Conservation (phyloP, 331 rosid genomes). For the Dryas integrifolia region DNA sequence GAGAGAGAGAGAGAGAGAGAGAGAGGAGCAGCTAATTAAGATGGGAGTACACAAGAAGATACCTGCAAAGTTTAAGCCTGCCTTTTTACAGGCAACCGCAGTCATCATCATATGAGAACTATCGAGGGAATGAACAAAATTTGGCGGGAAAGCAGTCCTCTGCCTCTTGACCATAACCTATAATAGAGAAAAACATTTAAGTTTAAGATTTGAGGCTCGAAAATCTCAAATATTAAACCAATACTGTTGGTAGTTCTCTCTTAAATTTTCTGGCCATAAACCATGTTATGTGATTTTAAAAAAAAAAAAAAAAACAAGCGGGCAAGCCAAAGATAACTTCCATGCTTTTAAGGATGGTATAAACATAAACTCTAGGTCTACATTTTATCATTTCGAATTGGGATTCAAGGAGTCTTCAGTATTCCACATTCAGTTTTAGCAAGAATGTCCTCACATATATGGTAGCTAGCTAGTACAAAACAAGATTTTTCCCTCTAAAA, state of each 20-base stretch:
- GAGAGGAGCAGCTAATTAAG: not conserved
- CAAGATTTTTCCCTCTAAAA: no score
- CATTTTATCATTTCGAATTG: not conserved
- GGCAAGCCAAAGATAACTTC: not conserved
- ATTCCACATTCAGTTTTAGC: not conserved
- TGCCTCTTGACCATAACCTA: constrained; percentile 84
- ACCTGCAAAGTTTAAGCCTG: constrained; percentile 91
- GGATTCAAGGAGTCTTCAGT: not conserved
- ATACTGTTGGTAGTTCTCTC: not conserved
- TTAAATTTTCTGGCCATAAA: not conserved
- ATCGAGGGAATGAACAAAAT: constrained; percentile 95
- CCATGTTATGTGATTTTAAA: no score
- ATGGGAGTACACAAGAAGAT: constrained; percentile 12
- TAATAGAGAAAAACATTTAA: constrained; percentile 14
- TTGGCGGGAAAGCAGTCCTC: constrained; percentile 93
- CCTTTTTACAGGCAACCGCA: constrained; percentile 75
- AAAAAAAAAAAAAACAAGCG: not conserved
- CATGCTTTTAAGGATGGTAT: not conserved
- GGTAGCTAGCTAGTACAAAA: not conserved
- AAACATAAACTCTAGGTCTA: not conserved
- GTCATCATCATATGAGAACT: constrained; percentile 99
- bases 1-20: not conserved
- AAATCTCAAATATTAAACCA: not conserved
- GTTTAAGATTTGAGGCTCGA: not conserved
- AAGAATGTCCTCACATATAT: not conserved